Evolutionary conservation across 2,329 filamentous ascomycete genomes (phyloP).

Genomic region (Fusarium nurragi): DNA sequence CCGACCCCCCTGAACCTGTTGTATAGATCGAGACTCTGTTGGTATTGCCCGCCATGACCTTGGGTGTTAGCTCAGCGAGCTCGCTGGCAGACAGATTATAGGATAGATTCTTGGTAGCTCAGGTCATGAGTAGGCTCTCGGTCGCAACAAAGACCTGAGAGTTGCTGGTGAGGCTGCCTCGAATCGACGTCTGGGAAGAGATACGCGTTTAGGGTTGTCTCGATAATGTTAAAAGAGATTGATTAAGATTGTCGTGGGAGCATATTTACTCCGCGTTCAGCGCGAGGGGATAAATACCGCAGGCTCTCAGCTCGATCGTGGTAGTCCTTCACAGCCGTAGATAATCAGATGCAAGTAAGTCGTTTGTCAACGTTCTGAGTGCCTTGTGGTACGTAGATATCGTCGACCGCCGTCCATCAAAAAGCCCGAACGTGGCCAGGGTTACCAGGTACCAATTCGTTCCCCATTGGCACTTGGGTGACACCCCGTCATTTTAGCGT

Average conservation of each 20-base stretch:
- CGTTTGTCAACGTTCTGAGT: conserved; percentile 9
- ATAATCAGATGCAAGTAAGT: conserved; percentile 3
- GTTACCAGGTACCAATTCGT: conserved; percentile 35
- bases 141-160: neutral
- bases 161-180: neutral
- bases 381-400: conserved; percentile 30
- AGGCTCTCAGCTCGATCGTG: conserved; percentile 12
- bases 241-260: conserved; percentile 39
- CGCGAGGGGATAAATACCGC: neutral
- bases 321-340: conserved; percentile 11
- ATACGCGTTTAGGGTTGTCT: conserved; percentile 33
- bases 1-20: conserved; percentile 63
- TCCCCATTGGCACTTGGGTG: conserved; percentile 18
- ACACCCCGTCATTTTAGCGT: conserved; percentile 36
- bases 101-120: conserved; percentile 12
- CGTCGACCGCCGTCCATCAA: conserved; percentile 39
- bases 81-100: conserved; percentile 15
- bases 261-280: conserved; percentile 42
- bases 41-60: conserved; percentile 60
- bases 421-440: conserved; percentile 38
- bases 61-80: conserved; percentile 30
- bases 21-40: conserved; percentile 70
- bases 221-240: conserved; percentile 37
- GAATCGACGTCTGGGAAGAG: conserved; percentile 11
- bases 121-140: conserved; percentile 20